Evolutionary conservation across 176 grass and related monocot species (phyloP).

Genomic region (Musa itinerans): DNA sequence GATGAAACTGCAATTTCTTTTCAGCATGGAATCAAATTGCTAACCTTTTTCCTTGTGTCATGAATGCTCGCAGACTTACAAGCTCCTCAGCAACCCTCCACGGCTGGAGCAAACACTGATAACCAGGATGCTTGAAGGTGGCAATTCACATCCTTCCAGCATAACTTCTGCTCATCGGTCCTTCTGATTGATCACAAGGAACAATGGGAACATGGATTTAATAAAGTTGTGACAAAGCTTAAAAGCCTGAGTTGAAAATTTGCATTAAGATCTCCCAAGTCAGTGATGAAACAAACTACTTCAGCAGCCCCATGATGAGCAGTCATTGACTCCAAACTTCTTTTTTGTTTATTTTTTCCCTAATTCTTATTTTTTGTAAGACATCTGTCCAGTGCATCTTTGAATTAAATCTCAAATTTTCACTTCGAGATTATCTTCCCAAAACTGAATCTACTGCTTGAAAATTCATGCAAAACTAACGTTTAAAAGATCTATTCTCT

Average conservation of each 20-base stretch:
- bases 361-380: not conserved
- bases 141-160: not conserved
- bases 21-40: too few relatives aligned
- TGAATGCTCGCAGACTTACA: constrained; percentile 38
- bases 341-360: not conserved
- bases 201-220: too few relatives aligned
- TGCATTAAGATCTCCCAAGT: not conserved
- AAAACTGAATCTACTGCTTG: too few relatives aligned
- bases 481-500: too few relatives aligned
- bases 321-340: not conserved
- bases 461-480: too few relatives aligned
- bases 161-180: not conserved
- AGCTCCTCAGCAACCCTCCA: constrained; percentile 27
- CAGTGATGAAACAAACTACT: not conserved
- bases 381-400: not conserved
- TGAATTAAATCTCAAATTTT: not conserved
- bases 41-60: too few relatives aligned
- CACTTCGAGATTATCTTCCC: too few relatives aligned
- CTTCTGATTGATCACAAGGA: not conserved
- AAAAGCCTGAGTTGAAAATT: too few relatives aligned
- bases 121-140: constrained; percentile 23
- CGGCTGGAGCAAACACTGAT: constrained; percentile 18
- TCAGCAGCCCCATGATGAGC: not conserved
- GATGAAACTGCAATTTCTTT: too few relatives aligned
- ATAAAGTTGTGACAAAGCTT: too few relatives aligned